phyloP scores from a whole-genome alignment of 441 rosid species.

The Arabidopsis hybrid region DNA sequence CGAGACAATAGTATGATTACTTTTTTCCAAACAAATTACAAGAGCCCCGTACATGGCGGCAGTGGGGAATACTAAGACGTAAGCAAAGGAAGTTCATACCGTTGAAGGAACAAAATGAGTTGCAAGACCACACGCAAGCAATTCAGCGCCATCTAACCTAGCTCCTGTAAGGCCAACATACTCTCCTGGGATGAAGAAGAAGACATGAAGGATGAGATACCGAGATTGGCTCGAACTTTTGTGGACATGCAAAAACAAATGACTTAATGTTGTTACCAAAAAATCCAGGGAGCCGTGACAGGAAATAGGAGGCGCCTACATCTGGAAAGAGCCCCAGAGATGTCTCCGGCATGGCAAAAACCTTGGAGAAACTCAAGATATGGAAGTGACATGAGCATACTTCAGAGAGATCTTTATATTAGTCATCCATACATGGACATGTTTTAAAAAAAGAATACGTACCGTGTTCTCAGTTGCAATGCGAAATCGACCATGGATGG shows the following conservation, averaged over 20 bases:
- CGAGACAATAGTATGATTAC: too few relatives aligned
- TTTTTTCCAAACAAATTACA: too few relatives aligned
- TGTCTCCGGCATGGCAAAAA: slow-evolving; percentile 37
- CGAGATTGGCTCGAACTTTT: neutral
- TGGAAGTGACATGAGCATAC: too few relatives aligned
- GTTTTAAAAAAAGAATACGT: slow-evolving; percentile 28
- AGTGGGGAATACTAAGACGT: neutral
- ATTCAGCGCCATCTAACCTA: slow-evolving; percentile 68
- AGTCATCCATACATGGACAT: neutral
- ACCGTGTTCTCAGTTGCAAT: slow-evolving; percentile 90
- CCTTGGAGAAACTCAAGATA: slow-evolving; percentile 42
- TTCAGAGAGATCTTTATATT: too few relatives aligned
- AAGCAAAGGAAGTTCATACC: slow-evolving; percentile 34
- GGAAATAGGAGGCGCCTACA: slow-evolving; percentile 82
- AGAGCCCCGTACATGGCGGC: neutral
- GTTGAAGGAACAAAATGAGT: neutral
- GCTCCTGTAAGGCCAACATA: slow-evolving; percentile 71
- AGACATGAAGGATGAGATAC: neutral
- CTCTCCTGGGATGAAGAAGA: slow-evolving; percentile 61
- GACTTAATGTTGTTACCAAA: slow-evolving; percentile 4
- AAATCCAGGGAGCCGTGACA: slow-evolving; percentile 93
- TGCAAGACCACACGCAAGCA: neutral
- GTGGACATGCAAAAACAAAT: neutral
- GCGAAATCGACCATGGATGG: slow-evolving; percentile 86
- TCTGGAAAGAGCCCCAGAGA: slow-evolving; percentile 86